Evolutionary conservation across 2,329 filamentous ascomycete genomes (phyloP).

Genomic region (Magnaporthiopsis rhizophila): DNA sequence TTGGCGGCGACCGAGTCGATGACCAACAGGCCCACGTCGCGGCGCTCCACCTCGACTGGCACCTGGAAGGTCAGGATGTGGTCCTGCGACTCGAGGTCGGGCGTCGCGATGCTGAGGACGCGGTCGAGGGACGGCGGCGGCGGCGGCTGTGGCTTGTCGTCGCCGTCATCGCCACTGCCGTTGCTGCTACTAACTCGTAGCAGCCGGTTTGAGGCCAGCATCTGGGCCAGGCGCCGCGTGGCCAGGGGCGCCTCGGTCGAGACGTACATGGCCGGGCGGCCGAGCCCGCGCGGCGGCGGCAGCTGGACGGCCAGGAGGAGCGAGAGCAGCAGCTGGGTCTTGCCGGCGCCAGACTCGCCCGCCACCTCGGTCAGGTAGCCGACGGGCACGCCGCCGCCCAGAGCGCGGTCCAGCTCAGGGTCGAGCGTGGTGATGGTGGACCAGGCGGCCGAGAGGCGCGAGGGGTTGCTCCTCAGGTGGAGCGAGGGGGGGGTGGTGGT

Average conservation of each 20-base stretch:
- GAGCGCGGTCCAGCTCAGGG: conserved; percentile 52
- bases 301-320: conserved; percentile 82
- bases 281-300: conserved; percentile 61
- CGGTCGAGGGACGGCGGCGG: conserved; percentile 62
- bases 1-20: conserved; percentile 93
- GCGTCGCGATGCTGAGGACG: conserved; percentile 73
- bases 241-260: conserved; percentile 84
- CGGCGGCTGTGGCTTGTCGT: conserved; percentile 2
- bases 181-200: conserved; percentile 31
- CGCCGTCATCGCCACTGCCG: conserved; percentile 3
- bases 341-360: conserved; percentile 88
- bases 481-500: background rate
- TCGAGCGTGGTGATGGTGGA: conserved; percentile 76
- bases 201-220: conserved; percentile 59
- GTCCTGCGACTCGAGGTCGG: conserved; percentile 89
- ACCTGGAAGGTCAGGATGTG: conserved; percentile 92
- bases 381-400: conserved; percentile 78
- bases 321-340: conserved; percentile 86
- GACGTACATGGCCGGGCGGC: conserved; percentile 77
- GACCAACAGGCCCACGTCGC: conserved; percentile 72
- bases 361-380: conserved; percentile 83
- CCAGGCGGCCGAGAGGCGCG: conserved; percentile 34
- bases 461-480: conserved; percentile 23
- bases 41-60: conserved; percentile 70
- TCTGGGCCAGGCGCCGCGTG: conserved; percentile 72